Evolutionary conservation across 1,139 yeast genomes (phyloP).

Genomic region (Geotrichum siamense): DNA sequence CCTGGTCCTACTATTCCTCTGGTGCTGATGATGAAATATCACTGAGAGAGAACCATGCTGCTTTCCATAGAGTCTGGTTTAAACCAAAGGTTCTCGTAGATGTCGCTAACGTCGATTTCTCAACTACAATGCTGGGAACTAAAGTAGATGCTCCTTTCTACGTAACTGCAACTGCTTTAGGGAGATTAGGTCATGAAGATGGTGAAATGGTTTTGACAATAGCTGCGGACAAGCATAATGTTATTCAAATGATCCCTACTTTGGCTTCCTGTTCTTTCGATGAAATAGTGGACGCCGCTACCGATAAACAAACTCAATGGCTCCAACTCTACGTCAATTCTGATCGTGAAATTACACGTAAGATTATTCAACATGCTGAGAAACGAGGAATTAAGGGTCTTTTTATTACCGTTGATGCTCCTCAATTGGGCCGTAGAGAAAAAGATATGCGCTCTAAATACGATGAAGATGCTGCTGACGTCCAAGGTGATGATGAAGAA

Average conservation of each 20-base stretch:
- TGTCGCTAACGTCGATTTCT: slow-evolving; percentile 48
- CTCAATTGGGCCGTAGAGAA: slow-evolving; percentile 89
- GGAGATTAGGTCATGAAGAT: slow-evolving; percentile 49
- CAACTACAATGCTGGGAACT: slow-evolving; percentile 49
- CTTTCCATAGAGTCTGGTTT: slow-evolving; percentile 80
- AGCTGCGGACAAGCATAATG: slow-evolving; percentile 43
- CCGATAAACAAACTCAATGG: slow-evolving; percentile 63
- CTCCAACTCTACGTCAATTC: slow-evolving; percentile 80
- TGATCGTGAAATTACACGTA: slow-evolving; percentile 53
- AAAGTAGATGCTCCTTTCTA: slow-evolving; percentile 46
- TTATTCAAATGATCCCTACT: slow-evolving; percentile 50
- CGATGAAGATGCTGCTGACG: slow-evolving; percentile 53
- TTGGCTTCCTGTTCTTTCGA: slow-evolving; percentile 50
- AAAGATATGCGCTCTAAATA: slow-evolving; percentile 45
- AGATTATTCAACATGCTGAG: slow-evolving; percentile 66
- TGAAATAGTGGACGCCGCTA: slow-evolving; percentile 46
- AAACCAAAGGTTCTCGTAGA: slow-evolving; percentile 75
- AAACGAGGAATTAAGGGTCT: slow-evolving; percentile 68
- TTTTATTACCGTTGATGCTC: slow-evolving; percentile 89
- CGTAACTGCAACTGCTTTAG: slow-evolving; percentile 53
- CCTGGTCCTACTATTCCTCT: slow-evolving; percentile 88
- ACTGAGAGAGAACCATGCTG: slow-evolving; percentile 79
- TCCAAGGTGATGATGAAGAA: slow-evolving; percentile 37
- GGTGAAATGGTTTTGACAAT: slow-evolving; percentile 48
- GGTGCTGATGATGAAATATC: slow-evolving; percentile 92